Evolutionary conservation across 23 red algal species (phyloP), one percentile per base, ranked within the genome.

Genomic region (Gracilaria caudata): DNA sequence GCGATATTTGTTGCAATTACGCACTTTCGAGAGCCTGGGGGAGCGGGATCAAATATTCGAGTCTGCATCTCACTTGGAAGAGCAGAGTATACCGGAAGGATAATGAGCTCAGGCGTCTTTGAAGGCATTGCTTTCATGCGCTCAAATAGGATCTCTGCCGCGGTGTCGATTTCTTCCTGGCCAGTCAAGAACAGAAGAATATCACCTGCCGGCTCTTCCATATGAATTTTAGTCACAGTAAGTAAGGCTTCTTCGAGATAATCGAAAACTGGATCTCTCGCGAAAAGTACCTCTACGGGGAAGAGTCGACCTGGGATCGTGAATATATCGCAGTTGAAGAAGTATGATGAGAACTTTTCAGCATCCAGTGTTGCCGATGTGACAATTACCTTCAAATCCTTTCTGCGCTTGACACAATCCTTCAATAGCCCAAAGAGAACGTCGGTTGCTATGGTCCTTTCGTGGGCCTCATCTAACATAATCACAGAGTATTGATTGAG

Each of bases 1-100:
- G 97, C 97, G 57, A 99, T 95, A 86, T 99, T 99, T 2, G 97
- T 99, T 59, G 97, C 97, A 35, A 99, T 80, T 5, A 99, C 93
- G 34, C 68, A 73, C 63, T 99, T 99, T 47, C 97, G 85, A 2
- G 83, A 83, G 32, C 88, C 88, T 3, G 84, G 80, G 16, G 97
- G 92, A 10, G 97, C 71, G 23, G 92, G 93, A 58, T 91, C 93
- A 87, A 99, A 95, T 39, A 95, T 93, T 20, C 90, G 81, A 32
- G 93, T 94, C 57, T 99, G 97, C 92, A 93, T 94, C 68, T 95
- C 92, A 68, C 73, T 79, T 3, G 97, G 93, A 55, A 99, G 77
- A 36, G 93, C 90, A 7, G 97, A 94, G 65, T 99, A 99, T 17
- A 95, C 90, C 1, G 97, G 92, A 21, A 95, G 92, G 33, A 93